These are phyloP conservation scores for Fusarium paranaense DNA, from an alignment of 2,329 filamentous ascomycete genomes.

Conservation along the genomic window DNA sequence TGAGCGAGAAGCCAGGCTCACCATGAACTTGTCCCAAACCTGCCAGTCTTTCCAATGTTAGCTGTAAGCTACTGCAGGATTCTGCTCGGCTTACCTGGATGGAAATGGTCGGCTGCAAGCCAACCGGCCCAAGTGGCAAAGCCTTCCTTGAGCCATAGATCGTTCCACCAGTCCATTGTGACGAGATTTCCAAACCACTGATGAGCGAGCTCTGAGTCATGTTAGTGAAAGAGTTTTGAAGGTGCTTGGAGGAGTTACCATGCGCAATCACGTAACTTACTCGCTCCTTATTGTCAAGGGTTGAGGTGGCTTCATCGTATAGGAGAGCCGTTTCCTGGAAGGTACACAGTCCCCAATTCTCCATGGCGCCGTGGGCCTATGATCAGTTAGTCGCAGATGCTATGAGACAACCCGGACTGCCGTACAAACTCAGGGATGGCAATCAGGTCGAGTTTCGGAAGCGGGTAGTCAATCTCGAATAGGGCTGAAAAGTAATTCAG, in stretches of 20 bases:
- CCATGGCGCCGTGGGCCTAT: background rate
- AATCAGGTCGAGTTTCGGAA: slow-evolving; percentile 89
- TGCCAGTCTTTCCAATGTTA: slow-evolving; percentile 73
- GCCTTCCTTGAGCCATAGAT: slow-evolving; percentile 92
- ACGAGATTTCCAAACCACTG: slow-evolving; percentile 97
- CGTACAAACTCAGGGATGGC: slow-evolving; percentile 77
- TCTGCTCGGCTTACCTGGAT: slow-evolving; percentile 66
- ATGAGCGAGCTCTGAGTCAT: slow-evolving; percentile 78
- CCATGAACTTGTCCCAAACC: slow-evolving; percentile 95
- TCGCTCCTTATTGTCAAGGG: slow-evolving; percentile 88
- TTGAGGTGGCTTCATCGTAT: slow-evolving; percentile 90
- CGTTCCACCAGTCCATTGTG: slow-evolving; percentile 96
- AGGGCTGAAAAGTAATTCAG: slow-evolving; percentile 96
- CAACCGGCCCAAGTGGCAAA: slow-evolving; percentile 99
- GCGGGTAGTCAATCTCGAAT: slow-evolving; percentile 90
- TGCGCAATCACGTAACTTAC: slow-evolving; percentile 91
- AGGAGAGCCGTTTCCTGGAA: slow-evolving; percentile 93
- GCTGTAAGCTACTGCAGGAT: too few relatives aligned
- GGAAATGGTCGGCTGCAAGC: slow-evolving; percentile 88
- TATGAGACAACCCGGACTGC: background rate
- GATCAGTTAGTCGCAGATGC: background rate
- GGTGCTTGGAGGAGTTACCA: background rate
- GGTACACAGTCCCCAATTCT: slow-evolving; percentile 47
- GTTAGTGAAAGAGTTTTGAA: background rate
- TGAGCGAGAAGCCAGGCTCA: background rate